These are phyloP conservation scores for Sporothrix curviconia DNA, from an alignment of 2,329 filamentous ascomycete species.

Conservation along the genomic window DNA sequence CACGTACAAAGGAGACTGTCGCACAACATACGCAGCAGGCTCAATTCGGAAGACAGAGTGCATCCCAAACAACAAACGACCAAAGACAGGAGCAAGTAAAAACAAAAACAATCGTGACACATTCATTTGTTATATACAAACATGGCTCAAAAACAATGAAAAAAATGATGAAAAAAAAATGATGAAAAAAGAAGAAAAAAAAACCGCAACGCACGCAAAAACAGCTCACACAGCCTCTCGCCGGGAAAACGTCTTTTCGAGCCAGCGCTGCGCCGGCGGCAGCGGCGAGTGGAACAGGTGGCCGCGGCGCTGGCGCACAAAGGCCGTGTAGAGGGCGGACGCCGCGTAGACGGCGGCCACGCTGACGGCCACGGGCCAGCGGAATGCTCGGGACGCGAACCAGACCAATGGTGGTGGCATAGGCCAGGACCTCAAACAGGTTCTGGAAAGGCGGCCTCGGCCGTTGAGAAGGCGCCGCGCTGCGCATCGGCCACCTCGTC, in stretches of 20 bases:
- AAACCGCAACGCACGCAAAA: no score
- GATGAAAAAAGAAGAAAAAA: no score
- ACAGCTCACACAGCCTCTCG: no score
- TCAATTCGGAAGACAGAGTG: no score
- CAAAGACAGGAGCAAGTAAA: no score
- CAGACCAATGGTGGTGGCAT: constrained; percentile 60
- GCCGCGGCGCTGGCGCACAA: constrained; percentile 51
- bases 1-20: no score
- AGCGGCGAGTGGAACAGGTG: constrained; percentile 50
- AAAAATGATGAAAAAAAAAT: no score
- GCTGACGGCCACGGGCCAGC: constrained; percentile 55
- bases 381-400: constrained; percentile 57
- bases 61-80: no score
- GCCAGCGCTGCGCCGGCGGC: constrained; percentile 14
- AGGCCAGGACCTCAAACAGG: constrained; percentile 62
- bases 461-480: constrained; percentile 62
- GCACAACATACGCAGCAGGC: no score
- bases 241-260: constrained; percentile 13
- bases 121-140: no score
- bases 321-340: constrained; percentile 46
- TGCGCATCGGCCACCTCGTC: constrained; percentile 49
- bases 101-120: no score
- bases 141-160: no score
- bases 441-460: constrained; percentile 64
- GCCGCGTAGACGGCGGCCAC: constrained; percentile 44